phyloP scores from a whole-genome alignment of 768 basidiomycete species.

The Termitomyces sp. region DNA sequence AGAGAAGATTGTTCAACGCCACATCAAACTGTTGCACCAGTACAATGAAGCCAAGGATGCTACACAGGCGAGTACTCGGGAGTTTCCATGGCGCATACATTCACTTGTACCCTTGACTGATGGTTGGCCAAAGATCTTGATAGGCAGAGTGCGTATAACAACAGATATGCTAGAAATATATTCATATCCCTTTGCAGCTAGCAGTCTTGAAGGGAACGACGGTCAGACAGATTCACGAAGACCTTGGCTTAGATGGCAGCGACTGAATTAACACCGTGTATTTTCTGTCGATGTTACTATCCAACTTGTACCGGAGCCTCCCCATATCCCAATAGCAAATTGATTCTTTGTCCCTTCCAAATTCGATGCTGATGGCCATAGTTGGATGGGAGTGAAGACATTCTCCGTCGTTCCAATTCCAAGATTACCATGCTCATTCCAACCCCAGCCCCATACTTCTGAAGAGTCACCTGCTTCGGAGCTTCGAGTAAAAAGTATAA shows the following conservation, averaged over 20 bases:
- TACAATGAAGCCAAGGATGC: slow-evolving; percentile 88
- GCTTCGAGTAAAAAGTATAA: slow-evolving; percentile 35
- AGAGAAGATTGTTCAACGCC: slow-evolving; percentile 44
- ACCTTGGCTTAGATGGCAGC: slow-evolving; percentile 58
- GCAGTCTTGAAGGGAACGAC: slow-evolving; percentile 69
- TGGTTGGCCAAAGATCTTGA: slow-evolving; percentile 54
- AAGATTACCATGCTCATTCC: slow-evolving; percentile 98
- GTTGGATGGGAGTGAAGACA: slow-evolving; percentile 41
- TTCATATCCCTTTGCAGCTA: slow-evolving; percentile 43
- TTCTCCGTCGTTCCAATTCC: slow-evolving; percentile 65
- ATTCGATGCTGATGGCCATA: slow-evolving; percentile 45
- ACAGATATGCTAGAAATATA: not conserved
- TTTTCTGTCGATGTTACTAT: slow-evolving; percentile 24
- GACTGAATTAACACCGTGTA: slow-evolving; percentile 38
- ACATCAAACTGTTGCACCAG: slow-evolving; percentile 69
- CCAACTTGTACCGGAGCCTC: slow-evolving; percentile 50
- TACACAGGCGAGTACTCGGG: slow-evolving; percentile 53
- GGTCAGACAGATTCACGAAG: slow-evolving; percentile 70
- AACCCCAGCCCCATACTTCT: slow-evolving; percentile 88
- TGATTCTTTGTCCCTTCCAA: slow-evolving; percentile 2
- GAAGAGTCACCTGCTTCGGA: not conserved
- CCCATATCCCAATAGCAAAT: slow-evolving; percentile 34
- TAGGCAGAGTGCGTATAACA: slow-evolving; percentile 60
- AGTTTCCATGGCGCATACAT: slow-evolving; percentile 4
- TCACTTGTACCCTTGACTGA: not conserved